A percentile compares a stretch with the other conserved stretches of the same genome.
phyloP scores from a whole-genome alignment of 225 moss, liverwort and hornwort species.

The Physcomitrellopsis africana region DNA sequence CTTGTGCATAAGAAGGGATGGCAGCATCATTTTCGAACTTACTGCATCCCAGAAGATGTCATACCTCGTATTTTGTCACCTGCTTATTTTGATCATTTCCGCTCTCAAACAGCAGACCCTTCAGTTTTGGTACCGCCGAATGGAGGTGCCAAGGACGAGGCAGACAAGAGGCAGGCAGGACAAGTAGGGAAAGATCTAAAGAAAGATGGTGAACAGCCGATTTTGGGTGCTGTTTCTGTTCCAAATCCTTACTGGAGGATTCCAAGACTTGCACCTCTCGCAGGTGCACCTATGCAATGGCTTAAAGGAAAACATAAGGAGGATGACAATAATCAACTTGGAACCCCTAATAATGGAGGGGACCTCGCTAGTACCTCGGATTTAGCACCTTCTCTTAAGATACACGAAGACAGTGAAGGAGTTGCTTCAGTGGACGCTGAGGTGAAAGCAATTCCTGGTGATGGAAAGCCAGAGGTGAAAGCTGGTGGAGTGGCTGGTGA shows the following conservation, averaged over 20 bases:
- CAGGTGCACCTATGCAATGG: constrained; percentile 75
- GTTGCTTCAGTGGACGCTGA: constrained; percentile 52
- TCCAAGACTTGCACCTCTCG: constrained; percentile 81
- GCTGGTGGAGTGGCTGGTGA: constrained; percentile 61
- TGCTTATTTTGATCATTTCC: constrained; percentile 95
- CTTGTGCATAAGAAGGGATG: constrained; percentile 92
- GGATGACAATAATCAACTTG: constrained; percentile 39
- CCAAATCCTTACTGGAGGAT: constrained; percentile 84
- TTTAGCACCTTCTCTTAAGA: constrained; percentile 46
- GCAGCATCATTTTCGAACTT: constrained; percentile 96
- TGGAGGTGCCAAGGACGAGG: constrained; percentile 49
- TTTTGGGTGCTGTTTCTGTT: constrained; percentile 74
- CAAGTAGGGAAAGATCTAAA: constrained; percentile 35
- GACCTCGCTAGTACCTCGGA: constrained; percentile 31
- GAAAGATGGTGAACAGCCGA: constrained; percentile 57
- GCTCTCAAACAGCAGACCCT: constrained; percentile 55
- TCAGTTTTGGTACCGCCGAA: constrained; percentile 26
- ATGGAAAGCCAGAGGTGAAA: constrained; percentile 46
- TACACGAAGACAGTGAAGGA: constrained; percentile 61
- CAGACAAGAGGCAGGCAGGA: constrained; percentile 24
- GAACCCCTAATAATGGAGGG: constrained; percentile 36
- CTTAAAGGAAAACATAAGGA: constrained; percentile 54
- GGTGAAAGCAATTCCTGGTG: constrained; percentile 33
- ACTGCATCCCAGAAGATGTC: constrained; percentile 96
- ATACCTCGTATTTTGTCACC: constrained; percentile 97